These are phyloP conservation scores for Entomortierella chlamydospora DNA, from an alignment of 192 early-diverging fungal genomes.

Conservation along the genomic window DNA sequence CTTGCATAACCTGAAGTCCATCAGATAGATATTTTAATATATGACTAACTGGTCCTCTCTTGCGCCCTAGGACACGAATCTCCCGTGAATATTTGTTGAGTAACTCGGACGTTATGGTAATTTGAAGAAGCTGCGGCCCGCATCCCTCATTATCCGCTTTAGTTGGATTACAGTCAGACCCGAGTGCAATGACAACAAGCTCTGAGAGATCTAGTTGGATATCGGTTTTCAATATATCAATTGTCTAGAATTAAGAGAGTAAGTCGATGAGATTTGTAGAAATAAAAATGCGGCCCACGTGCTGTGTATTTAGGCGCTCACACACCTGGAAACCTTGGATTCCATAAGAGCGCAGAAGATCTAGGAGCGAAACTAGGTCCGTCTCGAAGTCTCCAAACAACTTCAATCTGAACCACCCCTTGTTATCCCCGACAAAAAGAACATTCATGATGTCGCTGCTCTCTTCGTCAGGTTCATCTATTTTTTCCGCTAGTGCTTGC, in stretches of 20 bases:
- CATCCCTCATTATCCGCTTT: not conserved
- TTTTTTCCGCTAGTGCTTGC: not conserved
- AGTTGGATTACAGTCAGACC: not conserved
- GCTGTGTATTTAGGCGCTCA: not conserved
- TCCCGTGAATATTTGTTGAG: slow-evolving; percentile 19
- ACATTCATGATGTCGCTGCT: slow-evolving; percentile 38
- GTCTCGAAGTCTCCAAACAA: slow-evolving; percentile 41
- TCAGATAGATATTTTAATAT: slow-evolving; percentile 30
- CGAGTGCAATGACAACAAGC: slow-evolving; percentile 11
- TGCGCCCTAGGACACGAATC: slow-evolving; percentile 23
- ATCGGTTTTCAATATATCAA: slow-evolving; percentile 23
- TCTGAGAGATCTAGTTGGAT: slow-evolving; percentile 29
- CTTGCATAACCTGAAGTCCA: slow-evolving; percentile 20
- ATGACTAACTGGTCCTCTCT: slow-evolving; percentile 13
- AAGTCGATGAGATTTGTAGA: too few relatives aligned
- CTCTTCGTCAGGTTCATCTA: slow-evolving; percentile 25
- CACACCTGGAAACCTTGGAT: slow-evolving; percentile 5
- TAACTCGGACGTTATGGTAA: slow-evolving; percentile 10
- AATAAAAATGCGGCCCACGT: not conserved
- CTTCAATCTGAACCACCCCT: slow-evolving; percentile 8
- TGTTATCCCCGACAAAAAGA: slow-evolving; percentile 13
- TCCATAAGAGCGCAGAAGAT: slow-evolving; percentile 7
- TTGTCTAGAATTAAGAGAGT: not conserved
- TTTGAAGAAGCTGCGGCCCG: slow-evolving; percentile 6
- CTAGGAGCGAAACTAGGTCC: slow-evolving; percentile 6